phyloP scores from a whole-genome alignment of 192 early-diverging fungal genomes.

The Spinellus fusiger region DNA sequence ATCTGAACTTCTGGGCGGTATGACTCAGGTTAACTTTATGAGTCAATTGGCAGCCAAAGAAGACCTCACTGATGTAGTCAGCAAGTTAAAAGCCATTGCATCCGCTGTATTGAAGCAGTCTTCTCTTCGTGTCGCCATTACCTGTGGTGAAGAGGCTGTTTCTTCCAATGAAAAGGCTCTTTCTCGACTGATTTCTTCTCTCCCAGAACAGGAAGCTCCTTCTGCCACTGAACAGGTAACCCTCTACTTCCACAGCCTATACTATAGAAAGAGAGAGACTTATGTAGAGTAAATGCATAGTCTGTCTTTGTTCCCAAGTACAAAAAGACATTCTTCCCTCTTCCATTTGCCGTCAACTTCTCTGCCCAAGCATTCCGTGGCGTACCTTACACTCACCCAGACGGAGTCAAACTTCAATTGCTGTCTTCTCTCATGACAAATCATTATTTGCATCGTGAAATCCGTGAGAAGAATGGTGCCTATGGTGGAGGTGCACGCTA shows the following conservation, averaged over 20 bases:
- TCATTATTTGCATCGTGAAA: constrained; percentile 90
- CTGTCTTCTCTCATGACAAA: constrained; percentile 79
- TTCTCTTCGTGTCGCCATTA: constrained; percentile 42
- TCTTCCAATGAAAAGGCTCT: constrained; percentile 38
- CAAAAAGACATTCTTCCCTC: constrained; percentile 66
- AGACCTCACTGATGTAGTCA: constrained; percentile 56
- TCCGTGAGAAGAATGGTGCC: constrained; percentile 94
- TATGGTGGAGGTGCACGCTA: constrained; percentile 89
- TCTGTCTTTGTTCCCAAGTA: constrained; percentile 42
- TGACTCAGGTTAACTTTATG: constrained; percentile 78
- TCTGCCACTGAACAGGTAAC: constrained; percentile 4
- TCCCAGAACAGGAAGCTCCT: constrained; percentile 16
- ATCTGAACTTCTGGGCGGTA: constrained; percentile 47
- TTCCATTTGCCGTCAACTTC: constrained; percentile 87
- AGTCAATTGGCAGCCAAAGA: constrained; percentile 61
- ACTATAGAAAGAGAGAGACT: background rate
- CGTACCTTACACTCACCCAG: constrained; percentile 81
- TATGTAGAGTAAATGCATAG: constrained; percentile 8
- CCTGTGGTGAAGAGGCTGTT: constrained; percentile 46
- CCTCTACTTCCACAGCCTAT: background rate
- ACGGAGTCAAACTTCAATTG: constrained; percentile 73
- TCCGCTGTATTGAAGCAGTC: constrained; percentile 39
- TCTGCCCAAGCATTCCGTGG: constrained; percentile 64
- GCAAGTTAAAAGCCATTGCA: constrained; percentile 50
- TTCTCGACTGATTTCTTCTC: constrained; percentile 33